Conservation (phyloP, 2,329 filamentous ascomycete species). For the Fusarium sterilihyphosum region DNA sequence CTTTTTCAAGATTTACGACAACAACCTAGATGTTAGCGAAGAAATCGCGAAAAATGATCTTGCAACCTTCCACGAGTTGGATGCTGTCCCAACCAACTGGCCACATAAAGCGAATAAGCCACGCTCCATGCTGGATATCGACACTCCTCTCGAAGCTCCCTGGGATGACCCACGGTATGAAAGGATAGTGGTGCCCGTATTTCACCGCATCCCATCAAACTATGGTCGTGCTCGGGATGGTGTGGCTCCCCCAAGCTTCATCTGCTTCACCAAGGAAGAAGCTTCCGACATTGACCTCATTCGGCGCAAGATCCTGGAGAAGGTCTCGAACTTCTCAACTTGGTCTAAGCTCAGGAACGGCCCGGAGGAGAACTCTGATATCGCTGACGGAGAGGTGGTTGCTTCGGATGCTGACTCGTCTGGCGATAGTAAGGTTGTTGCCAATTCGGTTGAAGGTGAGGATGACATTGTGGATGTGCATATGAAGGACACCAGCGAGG, state of each 20-base stretch:
- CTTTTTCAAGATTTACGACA: slow-evolving; percentile 88
- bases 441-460: slow-evolving; percentile 85
- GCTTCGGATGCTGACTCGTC: slow-evolving; percentile 74
- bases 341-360: slow-evolving; percentile 68
- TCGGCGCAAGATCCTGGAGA: slow-evolving; percentile 80
- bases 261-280: slow-evolving; percentile 80
- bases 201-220: slow-evolving; percentile 64
- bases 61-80: slow-evolving; percentile 79
- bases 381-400: slow-evolving; percentile 74
- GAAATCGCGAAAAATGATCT: slow-evolving; percentile 74
- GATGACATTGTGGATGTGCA: slow-evolving; percentile 92
- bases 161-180: slow-evolving; percentile 73
- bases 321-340: slow-evolving; percentile 80
- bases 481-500: slow-evolving; percentile 72
- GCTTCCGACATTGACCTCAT: slow-evolving; percentile 74
- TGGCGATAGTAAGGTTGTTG: slow-evolving; percentile 75
- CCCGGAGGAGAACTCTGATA: slow-evolving; percentile 60
- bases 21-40: slow-evolving; percentile 74
- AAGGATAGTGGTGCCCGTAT: slow-evolving; percentile 74
- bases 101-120: slow-evolving; percentile 65
- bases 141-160: slow-evolving; percentile 52
- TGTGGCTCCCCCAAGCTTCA: slow-evolving; percentile 70
- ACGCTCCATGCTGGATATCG: slow-evolving; percentile 62
- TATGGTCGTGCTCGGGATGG: slow-evolving; percentile 45
- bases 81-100: slow-evolving; percentile 81